Conservation (phyloP, 2,329 filamentous ascomycete species). For the Xylariaceae sp. region DNA sequence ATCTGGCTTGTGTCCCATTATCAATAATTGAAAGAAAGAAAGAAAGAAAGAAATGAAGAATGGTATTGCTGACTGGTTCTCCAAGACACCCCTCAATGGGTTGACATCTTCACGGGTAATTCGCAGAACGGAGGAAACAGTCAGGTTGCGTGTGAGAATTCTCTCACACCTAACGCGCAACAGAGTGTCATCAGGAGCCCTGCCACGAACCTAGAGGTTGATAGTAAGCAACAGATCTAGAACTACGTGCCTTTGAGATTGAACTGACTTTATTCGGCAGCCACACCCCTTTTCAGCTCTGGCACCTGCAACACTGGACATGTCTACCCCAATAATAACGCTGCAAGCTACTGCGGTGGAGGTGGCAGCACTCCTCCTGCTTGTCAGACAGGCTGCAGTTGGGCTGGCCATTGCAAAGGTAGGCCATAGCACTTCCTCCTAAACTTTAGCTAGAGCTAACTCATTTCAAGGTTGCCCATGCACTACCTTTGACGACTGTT, state of each 20-base stretch:
- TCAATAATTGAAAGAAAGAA: background rate
- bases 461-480: conserved; percentile 27
- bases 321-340: conserved; percentile 29
- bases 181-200: conserved; percentile 44
- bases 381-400: conserved; percentile 32
- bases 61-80: conserved; percentile 6
- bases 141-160: conserved; percentile 47
- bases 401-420: conserved; percentile 32
- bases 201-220: conserved; percentile 39
- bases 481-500: conserved; percentile 29
- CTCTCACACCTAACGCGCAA: conserved; percentile 40
- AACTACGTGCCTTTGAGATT: background rate
- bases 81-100: conserved; percentile 36
- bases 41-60: background rate
- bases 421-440: background rate
- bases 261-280: conserved; percentile 20
- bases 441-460: background rate
- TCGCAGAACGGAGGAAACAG: conserved; percentile 41
- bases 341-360: conserved; percentile 29
- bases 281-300: conserved; percentile 33
- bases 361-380: background rate
- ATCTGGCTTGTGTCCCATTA: background rate
- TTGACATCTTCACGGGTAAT: conserved; percentile 50
- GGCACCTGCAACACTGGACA: conserved; percentile 36
- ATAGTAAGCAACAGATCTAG: conserved; percentile 39